Evolutionary conservation across 345 rosid genomes (phyloP), one percentile per base, ranked within the genome.

Genomic region (Pistacia atlantica): DNA sequence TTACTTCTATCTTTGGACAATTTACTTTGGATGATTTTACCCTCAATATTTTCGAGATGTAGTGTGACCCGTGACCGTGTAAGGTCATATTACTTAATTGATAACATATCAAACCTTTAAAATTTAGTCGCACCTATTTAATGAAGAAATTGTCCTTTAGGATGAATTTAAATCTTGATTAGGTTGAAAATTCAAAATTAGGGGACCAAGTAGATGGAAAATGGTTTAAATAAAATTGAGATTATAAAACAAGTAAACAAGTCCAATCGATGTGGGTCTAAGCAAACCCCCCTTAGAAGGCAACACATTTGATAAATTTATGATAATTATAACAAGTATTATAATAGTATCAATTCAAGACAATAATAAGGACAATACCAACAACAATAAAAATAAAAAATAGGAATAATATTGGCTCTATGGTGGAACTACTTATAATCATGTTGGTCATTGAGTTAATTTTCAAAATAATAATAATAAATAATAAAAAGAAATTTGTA

Each of bases 201-300:
- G 46, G 46, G 9, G 46, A 42, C 46, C 6, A 42, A 49, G 17
- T 61, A 13, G 46, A 33, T 16, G 45, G 35, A 31, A 11, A 54
- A 54, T 54, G 13, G 13, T 13, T n/a, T 12, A 54, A 54, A 54
- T 42, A 42, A 13, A 54, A 13, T 54, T 54, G 55, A 12, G 54
- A 49, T 49, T 10, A 49, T 1, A 14, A 54, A 1, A 4, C 18
- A 54, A 54, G 16, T 16, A 13, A 54, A 54, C 57, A 48, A 17
- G 77, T 66, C 77, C 63, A 74, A 74, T 72, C 65, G 73, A 75
- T 42, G 71, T 78, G 77, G 80, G 80, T 64, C 61, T 61, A 66
- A 78, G 33, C n/a, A 13, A 57, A 61, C 37, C 42, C 28, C 25
- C 65, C 33, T 31, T 11, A 35, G 54, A 16, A 49, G 61, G 55